Evolutionary conservation across 495 filamentous ascomycete genomes (phyloP).

Genomic region (Poronia punctata): DNA sequence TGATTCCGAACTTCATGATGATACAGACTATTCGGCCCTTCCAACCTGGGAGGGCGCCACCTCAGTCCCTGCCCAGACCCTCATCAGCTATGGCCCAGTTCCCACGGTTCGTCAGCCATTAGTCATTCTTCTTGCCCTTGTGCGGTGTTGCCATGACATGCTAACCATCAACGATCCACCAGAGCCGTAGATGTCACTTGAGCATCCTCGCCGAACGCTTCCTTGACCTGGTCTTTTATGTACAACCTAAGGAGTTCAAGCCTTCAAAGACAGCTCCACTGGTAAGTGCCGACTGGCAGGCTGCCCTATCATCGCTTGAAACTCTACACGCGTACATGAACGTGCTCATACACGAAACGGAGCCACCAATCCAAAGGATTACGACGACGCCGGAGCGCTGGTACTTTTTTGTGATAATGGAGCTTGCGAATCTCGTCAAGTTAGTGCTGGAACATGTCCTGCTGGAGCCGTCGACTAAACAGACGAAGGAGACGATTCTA

Average conservation of each 20-base stretch:
- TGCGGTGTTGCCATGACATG: too few species aligned
- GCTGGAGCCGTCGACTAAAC: background rate
- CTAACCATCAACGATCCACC: conserved; percentile 1
- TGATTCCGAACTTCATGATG: conserved; percentile 28
- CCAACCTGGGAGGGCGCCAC: conserved; percentile 33
- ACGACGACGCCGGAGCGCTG: conserved; percentile 17
- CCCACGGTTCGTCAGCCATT: conserved; percentile 33
- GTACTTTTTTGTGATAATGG: conserved; percentile 11
- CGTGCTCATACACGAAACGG: conserved; percentile 20
- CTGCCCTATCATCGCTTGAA: conserved; percentile 20
- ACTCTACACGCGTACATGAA: conserved; percentile 27
- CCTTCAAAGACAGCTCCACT: conserved; percentile 26
- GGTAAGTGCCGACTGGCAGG: conserved; percentile 29
- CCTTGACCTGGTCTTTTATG: conserved; percentile 33
- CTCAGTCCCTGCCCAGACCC: conserved; percentile 29
- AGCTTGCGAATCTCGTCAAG: conserved; percentile 19
- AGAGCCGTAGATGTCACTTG: conserved; percentile 37
- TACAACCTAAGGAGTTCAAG: conserved; percentile 37
- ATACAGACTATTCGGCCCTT: conserved; percentile 38
- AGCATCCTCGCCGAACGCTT: conserved; percentile 36
- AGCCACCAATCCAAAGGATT: background rate
- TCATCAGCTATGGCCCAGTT: conserved; percentile 34
- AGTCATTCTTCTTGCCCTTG: background rate
- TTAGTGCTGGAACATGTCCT: conserved; percentile 4
- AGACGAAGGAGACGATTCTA: conserved; percentile 3